Conservation (phyloP, 1,284 basidiomycete genomes). For the Fistulinella cinereoalba region DNA sequence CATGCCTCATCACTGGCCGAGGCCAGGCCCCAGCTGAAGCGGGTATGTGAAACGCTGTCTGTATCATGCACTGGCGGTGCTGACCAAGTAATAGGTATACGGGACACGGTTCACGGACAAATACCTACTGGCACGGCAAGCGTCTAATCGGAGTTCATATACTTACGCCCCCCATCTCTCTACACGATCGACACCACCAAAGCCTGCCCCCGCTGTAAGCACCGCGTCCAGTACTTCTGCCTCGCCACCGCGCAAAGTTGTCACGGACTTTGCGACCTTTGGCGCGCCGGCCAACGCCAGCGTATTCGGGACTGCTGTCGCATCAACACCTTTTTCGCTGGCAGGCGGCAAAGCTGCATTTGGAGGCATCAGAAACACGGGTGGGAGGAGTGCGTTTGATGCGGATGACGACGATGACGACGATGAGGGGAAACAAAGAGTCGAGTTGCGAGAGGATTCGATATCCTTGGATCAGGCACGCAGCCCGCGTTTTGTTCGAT, state of each 20-base stretch:
- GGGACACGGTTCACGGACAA: slow-evolving; percentile 94
- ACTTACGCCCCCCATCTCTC: slow-evolving; percentile 45
- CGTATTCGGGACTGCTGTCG: slow-evolving; percentile 79
- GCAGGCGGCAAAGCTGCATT: slow-evolving; percentile 80
- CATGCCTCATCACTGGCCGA: slow-evolving; percentile 70
- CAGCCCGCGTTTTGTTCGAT: slow-evolving; percentile 4
- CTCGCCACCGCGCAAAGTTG: slow-evolving; percentile 79
- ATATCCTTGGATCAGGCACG: slow-evolving; percentile 86
- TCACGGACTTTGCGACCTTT: slow-evolving; percentile 87
- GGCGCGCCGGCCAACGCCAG: slow-evolving; percentile 72
- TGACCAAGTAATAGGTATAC: slow-evolving; percentile 57
- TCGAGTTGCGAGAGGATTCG: slow-evolving; percentile 74
- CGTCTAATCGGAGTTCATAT: slow-evolving; percentile 48
- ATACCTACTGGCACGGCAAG: slow-evolving; percentile 77
- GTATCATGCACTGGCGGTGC: not conserved
- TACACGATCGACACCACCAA: slow-evolving; percentile 44
- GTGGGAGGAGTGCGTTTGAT: slow-evolving; percentile 42
- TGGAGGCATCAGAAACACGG: slow-evolving; percentile 58
- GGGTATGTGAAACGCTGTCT: slow-evolving; percentile 48
- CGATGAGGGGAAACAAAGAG: slow-evolving; percentile 62
- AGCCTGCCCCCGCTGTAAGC: slow-evolving; percentile 34
- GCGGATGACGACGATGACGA: slow-evolving; percentile 67
- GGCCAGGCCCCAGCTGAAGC: slow-evolving; percentile 78
- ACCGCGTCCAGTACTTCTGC: slow-evolving; percentile 38
- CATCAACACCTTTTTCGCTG: slow-evolving; percentile 72